Evolutionary conservation across 1,284 basidiomycete species (phyloP), one percentile per base, ranked within the genome.

Genomic region (Irpex sp.): DNA sequence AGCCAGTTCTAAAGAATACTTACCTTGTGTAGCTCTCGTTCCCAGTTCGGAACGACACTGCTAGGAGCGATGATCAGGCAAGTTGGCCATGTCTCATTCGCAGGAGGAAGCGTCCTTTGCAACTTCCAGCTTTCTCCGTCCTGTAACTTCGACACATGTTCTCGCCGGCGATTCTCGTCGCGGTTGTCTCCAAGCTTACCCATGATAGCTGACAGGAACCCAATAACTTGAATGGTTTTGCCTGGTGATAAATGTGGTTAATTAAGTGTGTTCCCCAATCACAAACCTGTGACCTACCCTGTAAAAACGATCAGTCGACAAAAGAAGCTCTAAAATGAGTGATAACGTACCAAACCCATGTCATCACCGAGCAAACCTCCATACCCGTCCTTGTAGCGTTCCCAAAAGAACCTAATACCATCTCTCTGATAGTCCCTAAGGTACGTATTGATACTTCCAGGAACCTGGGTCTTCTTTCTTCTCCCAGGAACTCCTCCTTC

Each of bases 221-320:
- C 82, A 45, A 94, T 93, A 23, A 94, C 86, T 72, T 95, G 93
- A n/a, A 94, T 90, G 0, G 91, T 93, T 80, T 93, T 93, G 2
- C 91, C 91, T 59, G 62, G 56, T 61, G 36, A 21, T 36, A 21
- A 35, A 33, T 33, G 28, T 42, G 10, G 54, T 21, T 37, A 48
- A 49, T 28, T 35, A 28, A 14, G 14, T 37, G 5, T 63, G 63
- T 66, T 58, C 73, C 73, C 73, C 73, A 28, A 35, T 74, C 59
- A 35, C 45, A 23, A 48, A 19, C 28, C 18, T 21, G 33, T 48
- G 28, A 39, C 45, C 35, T 42, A 57, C 35, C 42, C 51, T 58
- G 64, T 47, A 60, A 59, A 28, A 60, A 53, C 28, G 47, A 59
- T 19, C 47, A 28, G 23, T 33, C 9, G 57, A 37, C 21, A 23